Evolutionary conservation across 139 green algal species (phyloP), one percentile per base, ranked within the genome.

Genomic region (Chlorella sorokiniana): DNA sequence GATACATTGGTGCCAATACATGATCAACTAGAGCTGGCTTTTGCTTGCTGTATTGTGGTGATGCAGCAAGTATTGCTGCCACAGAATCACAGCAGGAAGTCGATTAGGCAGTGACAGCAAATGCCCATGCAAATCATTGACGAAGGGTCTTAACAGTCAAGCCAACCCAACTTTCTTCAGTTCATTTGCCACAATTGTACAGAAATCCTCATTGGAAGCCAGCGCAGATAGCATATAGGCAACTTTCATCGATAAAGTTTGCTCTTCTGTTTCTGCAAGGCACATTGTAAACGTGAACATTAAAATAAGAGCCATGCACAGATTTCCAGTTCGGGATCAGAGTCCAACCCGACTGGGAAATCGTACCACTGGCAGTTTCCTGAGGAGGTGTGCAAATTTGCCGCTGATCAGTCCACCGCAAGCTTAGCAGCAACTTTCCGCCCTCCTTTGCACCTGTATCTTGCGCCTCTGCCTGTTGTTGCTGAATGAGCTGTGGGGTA

Each of bases 401-500:
- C 48, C 37, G 45, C 45, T 65, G 45, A 16, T 65, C 27, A 10
- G 29, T 16, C 1, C 25, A 69, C 4, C 38, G 59, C 75, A 81
- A 41, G 75, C 41, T 71, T 20, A 72, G 38, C 75, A 81, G 56
- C 75, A 71, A 62, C 31, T 33, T 9, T 29, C 42, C 71, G 56
- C 75, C 75, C 11, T 56, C n/a, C 69, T 33, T 22, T 33, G 69
- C 51, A 70, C 37, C n/a, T 62, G 69, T 31, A 67, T 35, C 16
- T 4, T 3, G 2, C 25, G 41, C 11, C 31, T 25, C 23, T 45
- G 27, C n/a, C 22, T 62, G 40, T 41, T 73, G 85, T n/a, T 86
- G 74, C 59, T 81, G 48, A 42, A 91, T 81, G 45, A 88, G 87
- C 54, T 88, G 77, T 16, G 87, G 88, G 23, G 88, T 92, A 4